Base-by-base conservation (phyloP, 1,139 yeast species). In the Geotrichum fermentans region DNA sequence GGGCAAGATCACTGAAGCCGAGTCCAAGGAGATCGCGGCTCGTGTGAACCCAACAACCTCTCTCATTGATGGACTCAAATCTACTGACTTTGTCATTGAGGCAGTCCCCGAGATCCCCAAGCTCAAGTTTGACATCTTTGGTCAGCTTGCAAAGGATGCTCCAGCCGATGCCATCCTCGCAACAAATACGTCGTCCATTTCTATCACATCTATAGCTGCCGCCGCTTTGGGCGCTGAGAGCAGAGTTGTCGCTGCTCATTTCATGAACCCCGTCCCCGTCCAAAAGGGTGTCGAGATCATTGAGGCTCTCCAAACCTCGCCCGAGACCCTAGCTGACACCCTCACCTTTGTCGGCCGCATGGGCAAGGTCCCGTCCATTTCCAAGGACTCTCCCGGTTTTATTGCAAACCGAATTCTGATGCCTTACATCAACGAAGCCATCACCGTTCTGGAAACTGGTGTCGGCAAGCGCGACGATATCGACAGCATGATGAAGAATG, bases 181-280 rank as follows among this genome's bases (percentile, higher is more conserved):
- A n/a, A 67, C 73, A 35, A 71, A 71, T 59, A 71, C 75, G 11
- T 70, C 74, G 43, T 69, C 73, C 21, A 71, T 71, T 50, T 63
- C 72, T 35, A 69, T 71, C 58, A 71, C 75, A 47, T 63, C 65
- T 56, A 69, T 71, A 45, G 74, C 74, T 2, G 72, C 74, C 22
- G 70, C 72, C 13, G 71, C 71, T 13, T 61, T 58, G 43, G 71
- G 71, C 7, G 73, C 73, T 21, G 74, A 69, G 52, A 48, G 55
- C 47, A 61, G 74, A 13, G 75, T 71, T 16, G 62, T 71, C 46
- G 70, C 73, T 26, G 68, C 70, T 30, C 75, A 71, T 55, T 71
- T 71, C 57, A 71, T 71, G 74, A 71, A 71, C 60, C 75, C 75
- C 4, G 75, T 71, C 21, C 74, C 75, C 1, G 75, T 71, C 20